Conservation (phyloP, 2,329 filamentous ascomycete species). For the Dactylellina parvicollis region DNA sequence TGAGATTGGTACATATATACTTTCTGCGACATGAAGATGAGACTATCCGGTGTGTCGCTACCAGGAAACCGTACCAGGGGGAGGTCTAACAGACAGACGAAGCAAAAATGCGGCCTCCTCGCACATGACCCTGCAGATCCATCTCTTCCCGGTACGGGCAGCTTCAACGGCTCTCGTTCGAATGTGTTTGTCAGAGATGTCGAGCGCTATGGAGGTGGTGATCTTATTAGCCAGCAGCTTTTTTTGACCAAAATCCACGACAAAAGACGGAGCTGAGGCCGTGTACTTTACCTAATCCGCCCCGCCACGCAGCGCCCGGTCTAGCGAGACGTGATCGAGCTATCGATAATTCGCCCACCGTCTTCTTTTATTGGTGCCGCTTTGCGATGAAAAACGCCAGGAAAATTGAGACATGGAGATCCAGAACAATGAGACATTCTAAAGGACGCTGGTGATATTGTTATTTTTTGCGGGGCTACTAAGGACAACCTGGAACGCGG, state of each 20-base stretch:
- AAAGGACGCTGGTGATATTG: background rate
- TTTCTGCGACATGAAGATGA: background rate
- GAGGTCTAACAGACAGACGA: too few species aligned
- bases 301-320: constrained; percentile 24
- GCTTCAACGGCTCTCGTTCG: constrained; percentile 4
- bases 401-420: constrained; percentile 41
- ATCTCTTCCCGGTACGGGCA: background rate
- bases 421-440: constrained; percentile 29
- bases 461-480: constrained; percentile 14
- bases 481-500: constrained; percentile 2
- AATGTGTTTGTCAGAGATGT: background rate
- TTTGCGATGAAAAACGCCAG: constrained; percentile 6
- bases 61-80: constrained; percentile 11
- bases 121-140: constrained; percentile 50
- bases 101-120: constrained; percentile 1
- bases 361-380: constrained; percentile 1
- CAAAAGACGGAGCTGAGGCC: constrained; percentile 19
- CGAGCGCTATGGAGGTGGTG: background rate
- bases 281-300: constrained; percentile 24
- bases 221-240: constrained; percentile 8
- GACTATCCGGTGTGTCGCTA: constrained; percentile 25
- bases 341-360: constrained; percentile 13
- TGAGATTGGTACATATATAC: constrained; percentile 25
- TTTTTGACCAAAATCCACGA: constrained; percentile 17
- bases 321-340: constrained; percentile 1